phyloP scores from a whole-genome alignment of 352 stramenopile species.

The Peronosclerospora sorghi region DNA sequence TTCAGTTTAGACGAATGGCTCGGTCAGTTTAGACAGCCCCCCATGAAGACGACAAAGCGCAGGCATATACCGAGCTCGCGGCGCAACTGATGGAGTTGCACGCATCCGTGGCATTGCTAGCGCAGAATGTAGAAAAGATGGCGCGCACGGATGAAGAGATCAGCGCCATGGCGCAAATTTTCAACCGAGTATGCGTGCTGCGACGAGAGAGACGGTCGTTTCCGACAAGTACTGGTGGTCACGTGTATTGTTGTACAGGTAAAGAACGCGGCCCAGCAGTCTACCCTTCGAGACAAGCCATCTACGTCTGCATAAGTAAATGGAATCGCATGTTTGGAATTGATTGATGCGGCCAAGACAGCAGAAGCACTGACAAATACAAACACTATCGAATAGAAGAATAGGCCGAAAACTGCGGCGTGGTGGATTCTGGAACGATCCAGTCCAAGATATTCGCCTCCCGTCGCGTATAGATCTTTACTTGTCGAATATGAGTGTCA shows the following conservation, averaged over 20 bases:
- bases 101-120: conserved; percentile 50
- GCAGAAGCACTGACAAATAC: neutral
- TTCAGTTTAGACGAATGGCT: too few species aligned
- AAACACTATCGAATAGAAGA: conserved; percentile 38
- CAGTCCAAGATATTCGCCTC: too few species aligned
- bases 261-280: conserved; percentile 34
- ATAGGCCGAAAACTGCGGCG: conserved; percentile 58
- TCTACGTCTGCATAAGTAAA: too few species aligned
- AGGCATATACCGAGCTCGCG: conserved; percentile 50
- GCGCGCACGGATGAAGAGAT: conserved; percentile 51
- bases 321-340: too few species aligned
- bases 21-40: too few species aligned
- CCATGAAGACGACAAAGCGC: too few species aligned
- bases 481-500: too few species aligned
- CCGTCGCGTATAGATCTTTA: too few species aligned
- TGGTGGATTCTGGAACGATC: conserved; percentile 41
- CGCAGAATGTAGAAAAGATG: conserved; percentile 71
- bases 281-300: too few species aligned
- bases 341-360: conserved; percentile 4
- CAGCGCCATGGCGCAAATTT: conserved; percentile 59
- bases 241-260: conserved; percentile 14
- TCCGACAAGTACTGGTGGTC: neutral
- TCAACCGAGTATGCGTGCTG: conserved; percentile 52
- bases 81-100: too few species aligned
- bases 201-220: neutral